Evolutionary conservation across 441 rosid species (phyloP).

Genomic region (Erodium trifolium): DNA sequence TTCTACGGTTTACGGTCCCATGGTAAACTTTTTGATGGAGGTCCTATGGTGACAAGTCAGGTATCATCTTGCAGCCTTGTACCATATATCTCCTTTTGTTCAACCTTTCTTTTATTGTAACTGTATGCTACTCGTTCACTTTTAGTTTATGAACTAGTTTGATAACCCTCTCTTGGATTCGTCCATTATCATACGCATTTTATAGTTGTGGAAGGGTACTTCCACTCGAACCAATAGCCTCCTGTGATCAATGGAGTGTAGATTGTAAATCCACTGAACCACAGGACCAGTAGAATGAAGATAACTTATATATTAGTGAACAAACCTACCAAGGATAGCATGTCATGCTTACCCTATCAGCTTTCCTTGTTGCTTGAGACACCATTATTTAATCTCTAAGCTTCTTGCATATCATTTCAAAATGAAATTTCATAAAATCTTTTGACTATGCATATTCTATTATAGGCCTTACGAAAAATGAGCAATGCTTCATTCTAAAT

Average conservation of each 20-base stretch:
- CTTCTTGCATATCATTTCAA: neutral
- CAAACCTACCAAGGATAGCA: neutral
- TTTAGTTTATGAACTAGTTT: neutral
- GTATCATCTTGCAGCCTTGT: slow-evolving; percentile 26
- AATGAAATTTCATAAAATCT: neutral
- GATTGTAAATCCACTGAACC: neutral
- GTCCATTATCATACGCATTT: neutral
- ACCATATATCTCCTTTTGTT: slow-evolving; percentile 1
- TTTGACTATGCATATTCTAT: neutral
- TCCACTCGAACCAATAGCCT: neutral
- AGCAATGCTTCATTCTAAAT: neutral
- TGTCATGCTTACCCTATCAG: neutral
- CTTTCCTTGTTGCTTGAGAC: neutral
- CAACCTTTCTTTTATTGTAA: slow-evolving; percentile 1
- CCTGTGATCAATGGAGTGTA: neutral
- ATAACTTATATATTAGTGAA: neutral
- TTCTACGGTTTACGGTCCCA: slow-evolving; percentile 90
- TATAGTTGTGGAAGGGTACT: neutral
- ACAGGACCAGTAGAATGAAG: neutral
- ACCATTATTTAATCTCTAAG: neutral
- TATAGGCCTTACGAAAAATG: slow-evolving; percentile 2
- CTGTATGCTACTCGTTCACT: neutral
- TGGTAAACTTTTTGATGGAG: slow-evolving; percentile 75
- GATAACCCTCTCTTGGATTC: neutral
- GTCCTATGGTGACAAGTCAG: slow-evolving; percentile 94